Evolutionary conservation across 768 basidiomycete species (phyloP), one percentile per base, ranked within the genome.

Genomic region (Ramaria sp.): DNA sequence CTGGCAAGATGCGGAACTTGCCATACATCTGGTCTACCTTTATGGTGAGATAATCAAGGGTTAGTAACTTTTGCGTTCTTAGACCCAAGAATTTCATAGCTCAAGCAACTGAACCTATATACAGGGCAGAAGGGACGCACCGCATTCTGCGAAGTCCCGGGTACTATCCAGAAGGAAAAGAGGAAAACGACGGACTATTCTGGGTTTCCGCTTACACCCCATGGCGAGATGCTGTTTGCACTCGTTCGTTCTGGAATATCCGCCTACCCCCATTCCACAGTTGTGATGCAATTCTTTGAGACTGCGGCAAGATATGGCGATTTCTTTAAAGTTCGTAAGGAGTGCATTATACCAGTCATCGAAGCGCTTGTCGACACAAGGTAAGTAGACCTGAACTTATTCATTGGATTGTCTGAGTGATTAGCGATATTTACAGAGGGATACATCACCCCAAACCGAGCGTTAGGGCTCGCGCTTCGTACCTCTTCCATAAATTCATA

Each of bases 1-100:
- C 57, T 98, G 96, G 96, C 82, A 91, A 61, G 85, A 94, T 59
- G 90, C 88, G 2, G 96, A 99, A 67, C 76, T 98, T 18, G 92
- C 89, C 0, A 72, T 95, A n/a, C 92, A 92, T 66, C 75, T 98
- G 24, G 82, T 97, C 9, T 97, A 83, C 64, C 87, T 95, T 32
- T 98, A 89, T 62, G 95, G 95, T 41, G 93, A 96, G 66, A 81
- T 95, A 60, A 83, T 81, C 67, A 95, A 91, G 73, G 80, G 94
- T 92, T 56, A 50, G 83, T 64, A 0, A 18, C 18, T 48, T 38
- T 38, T 27, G 7, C 39, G 22, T 39, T 16, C 49, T 47, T 3
- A n/a, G n/a, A n/a, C n/a, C 25, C 20, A 10, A 27, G 16, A 18
- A 24, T 27, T 49, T 22, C 32, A 10, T 25, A 20, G 44, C 22